Evolutionary conservation across 1,284 basidiomycete species (phyloP).

Genomic region (Chalciporus piperatoides): DNA sequence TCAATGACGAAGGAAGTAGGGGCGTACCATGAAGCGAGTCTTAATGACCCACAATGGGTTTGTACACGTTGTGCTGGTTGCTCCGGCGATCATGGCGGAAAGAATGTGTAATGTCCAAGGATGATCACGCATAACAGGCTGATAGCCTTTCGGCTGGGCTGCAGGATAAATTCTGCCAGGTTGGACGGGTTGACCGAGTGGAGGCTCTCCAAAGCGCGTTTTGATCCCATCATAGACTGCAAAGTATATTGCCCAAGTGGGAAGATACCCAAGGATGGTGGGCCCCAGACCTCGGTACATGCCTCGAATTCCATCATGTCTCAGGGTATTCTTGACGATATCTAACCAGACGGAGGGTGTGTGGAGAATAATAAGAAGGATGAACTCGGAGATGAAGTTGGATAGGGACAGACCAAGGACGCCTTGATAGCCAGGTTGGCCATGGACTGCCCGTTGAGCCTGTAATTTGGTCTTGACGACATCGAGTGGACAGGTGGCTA

Average conservation of each 20-base stretch:
- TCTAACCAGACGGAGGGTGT: constrained; percentile 40
- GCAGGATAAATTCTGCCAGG: constrained; percentile 65
- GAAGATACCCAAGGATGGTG: constrained; percentile 92
- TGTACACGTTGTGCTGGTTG: constrained; percentile 84
- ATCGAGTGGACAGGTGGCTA: constrained; percentile 96
- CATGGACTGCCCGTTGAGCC: constrained; percentile 72
- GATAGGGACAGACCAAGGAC: constrained; percentile 56
- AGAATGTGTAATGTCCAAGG: constrained; percentile 83
- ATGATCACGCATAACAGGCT: constrained; percentile 70
- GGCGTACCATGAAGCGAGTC: constrained; percentile 91
- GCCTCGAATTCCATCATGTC: constrained; percentile 77
- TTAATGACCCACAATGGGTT: constrained; percentile 98
- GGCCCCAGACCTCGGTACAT: constrained; percentile 93
- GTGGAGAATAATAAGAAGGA: constrained; percentile 25
- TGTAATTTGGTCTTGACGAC: constrained; percentile 97
- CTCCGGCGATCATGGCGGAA: constrained; percentile 91
- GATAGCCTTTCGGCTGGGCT: constrained; percentile 78
- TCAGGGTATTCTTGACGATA: constrained; percentile 69
- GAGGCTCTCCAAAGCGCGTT: constrained; percentile 66
- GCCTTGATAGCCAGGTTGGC: constrained; percentile 71
- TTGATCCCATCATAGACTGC: constrained; percentile 96
- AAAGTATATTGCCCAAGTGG: constrained; percentile 98
- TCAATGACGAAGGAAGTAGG: not conserved
- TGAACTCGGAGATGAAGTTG: constrained; percentile 7
- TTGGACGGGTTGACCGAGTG: constrained; percentile 40